These are phyloP conservation scores for Clitopilus hobsonii DNA, from an alignment of 768 basidiomycete species.

Conservation along the genomic window DNA sequence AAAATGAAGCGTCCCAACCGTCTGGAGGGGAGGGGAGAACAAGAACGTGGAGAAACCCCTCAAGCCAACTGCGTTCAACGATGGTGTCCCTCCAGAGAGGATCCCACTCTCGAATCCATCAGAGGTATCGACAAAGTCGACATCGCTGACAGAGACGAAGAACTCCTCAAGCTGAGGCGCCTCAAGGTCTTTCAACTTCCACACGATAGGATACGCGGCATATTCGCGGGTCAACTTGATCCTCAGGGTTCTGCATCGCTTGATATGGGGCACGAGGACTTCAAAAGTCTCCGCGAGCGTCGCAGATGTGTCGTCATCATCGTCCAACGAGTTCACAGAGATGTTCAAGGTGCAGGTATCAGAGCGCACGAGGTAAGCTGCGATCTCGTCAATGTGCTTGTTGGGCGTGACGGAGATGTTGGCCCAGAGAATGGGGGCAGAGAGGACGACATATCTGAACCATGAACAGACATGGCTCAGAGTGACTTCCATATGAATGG, in stretches of 20 bases:
- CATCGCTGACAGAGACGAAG: constrained; percentile 30
- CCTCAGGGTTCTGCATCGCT: constrained; percentile 31
- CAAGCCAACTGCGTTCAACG: not conserved
- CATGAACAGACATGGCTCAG: constrained; percentile 3
- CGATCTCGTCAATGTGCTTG: not conserved
- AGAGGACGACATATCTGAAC: not conserved
- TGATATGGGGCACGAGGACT: constrained; percentile 33
- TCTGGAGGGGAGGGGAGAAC: constrained; percentile 29
- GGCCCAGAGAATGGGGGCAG: not conserved
- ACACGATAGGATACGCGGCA: constrained; percentile 20
- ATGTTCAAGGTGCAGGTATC: constrained; percentile 4
- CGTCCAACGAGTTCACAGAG: constrained; percentile 4
- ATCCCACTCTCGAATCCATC: constrained; percentile 15
- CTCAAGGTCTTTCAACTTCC: constrained; percentile 19
- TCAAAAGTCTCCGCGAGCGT: constrained; percentile 25
- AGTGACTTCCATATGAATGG: not conserved
- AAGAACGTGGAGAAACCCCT: constrained; percentile 38
- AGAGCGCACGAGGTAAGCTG: not conserved
- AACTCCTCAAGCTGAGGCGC: constrained; percentile 33
- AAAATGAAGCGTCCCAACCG: constrained; percentile 37
- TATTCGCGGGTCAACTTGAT: constrained; percentile 23
- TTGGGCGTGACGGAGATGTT: not conserved
- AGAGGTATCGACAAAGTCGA: constrained; percentile 15
- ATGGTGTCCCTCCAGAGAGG: constrained; percentile 22
- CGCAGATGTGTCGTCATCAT: not conserved